Conservation (phyloP, 2,329 filamentous ascomycete genomes). For the Rhynchosporium graminicola region DNA sequence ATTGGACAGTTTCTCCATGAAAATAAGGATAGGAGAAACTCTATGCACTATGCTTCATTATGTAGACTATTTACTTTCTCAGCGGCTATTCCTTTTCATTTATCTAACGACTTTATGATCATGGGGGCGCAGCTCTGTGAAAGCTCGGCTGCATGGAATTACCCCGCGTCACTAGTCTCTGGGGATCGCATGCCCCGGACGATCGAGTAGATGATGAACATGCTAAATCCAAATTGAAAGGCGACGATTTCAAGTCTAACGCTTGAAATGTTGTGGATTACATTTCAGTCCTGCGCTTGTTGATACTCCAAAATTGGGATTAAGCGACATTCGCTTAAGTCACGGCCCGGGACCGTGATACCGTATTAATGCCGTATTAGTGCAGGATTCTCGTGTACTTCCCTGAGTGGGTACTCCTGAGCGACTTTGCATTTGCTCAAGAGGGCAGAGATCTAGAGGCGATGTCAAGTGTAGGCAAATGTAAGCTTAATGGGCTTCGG, state of each 20-base stretch:
- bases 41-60: no score
- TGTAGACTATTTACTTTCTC: no score
- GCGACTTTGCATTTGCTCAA: no score
- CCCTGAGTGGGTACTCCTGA: no score
- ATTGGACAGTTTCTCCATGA: not conserved
- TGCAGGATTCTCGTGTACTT: no score
- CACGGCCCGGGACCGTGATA: not conserved
- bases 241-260: not conserved
- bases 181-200: not conserved
- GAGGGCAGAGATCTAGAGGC: no score
- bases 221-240: not conserved
- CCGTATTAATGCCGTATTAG: not conserved
- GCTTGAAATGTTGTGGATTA: not conserved
- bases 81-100: not conserved
- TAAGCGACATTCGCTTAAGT: not conserved
- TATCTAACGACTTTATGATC: not conserved
- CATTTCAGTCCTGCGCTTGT: not conserved
- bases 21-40: not conserved
- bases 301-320: not conserved
- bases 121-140: not conserved
- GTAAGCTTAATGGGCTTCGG: no score
- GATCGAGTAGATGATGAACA: not conserved
- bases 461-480: no score
- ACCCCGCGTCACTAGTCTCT: not conserved
- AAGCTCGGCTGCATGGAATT: not conserved